Base-by-base conservation (phyloP, 2,329 filamentous ascomycete genomes). In the Trichoderma hamatum region DNA sequence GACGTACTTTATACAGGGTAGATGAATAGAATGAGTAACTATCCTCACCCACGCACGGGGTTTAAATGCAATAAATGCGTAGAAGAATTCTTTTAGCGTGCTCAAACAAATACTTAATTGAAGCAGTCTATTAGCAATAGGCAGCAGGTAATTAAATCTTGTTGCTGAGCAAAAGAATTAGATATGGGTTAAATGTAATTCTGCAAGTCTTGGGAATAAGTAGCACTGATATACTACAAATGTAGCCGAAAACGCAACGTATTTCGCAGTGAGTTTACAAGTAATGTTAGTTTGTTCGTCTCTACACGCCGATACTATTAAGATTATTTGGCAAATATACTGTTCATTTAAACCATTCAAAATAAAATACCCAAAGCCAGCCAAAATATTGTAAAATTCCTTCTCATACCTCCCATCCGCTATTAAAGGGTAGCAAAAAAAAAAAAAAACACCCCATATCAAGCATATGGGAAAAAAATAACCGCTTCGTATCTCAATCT, bases 401-500 rank as follows among this genome's bases (percentile, higher is more conserved):
- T 43, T 19, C 10, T 43, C 7, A 43, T n/a, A 9, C 6, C 10
- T 10, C 9, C 2, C 19, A n/a, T n/a, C 9, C 16, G 19, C 6
- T 43, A 10, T 43, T 43, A 5, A 19, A 19, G 39, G 39, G 19
- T n/a, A 19, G 19, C 19, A 21, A 49, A n/a, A 52, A 19, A 28
- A 19, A 7, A 52, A 26, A n/a, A 11, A 6, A 43, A 19, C 1
- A n/a, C n/a, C n/a, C n/a, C n/a, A n/a, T n/a, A n/a, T n/a, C 1
- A n/a, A n/a, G 6, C n/a, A 43, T 6, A 10, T 0, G 39, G 16
- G 10, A 55, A 55, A 51, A 51, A 55, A 30, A 32, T 30, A 43
- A 34, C 34, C 56, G 34, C 34, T 28, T 39, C 10, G n/a, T 58
- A 58, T 60, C 34, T 39, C 34, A 24, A 39, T 36, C 56, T n/a